These are phyloP conservation scores for Eucalyptus polybractea DNA, from an alignment of 345 rosid genomes.

Conservation along the genomic window DNA sequence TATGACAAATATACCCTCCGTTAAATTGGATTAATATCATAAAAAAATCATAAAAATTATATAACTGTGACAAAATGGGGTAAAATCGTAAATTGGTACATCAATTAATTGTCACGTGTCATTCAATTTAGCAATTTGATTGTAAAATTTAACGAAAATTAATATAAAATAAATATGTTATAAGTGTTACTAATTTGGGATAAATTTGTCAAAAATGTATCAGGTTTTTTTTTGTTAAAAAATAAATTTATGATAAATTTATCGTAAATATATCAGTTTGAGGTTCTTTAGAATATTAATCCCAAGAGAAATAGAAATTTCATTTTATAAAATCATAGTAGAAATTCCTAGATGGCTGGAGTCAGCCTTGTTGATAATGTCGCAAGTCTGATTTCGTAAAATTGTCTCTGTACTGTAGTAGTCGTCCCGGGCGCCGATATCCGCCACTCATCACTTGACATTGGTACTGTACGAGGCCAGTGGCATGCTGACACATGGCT, in stretches of 20 bases:
- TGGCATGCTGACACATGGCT: neutral
- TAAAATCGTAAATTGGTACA: accelerated
- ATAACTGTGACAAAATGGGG: accelerated
- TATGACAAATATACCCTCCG: accelerated
- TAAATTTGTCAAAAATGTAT: accelerated
- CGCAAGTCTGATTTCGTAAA: neutral
- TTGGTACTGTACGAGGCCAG: neutral
- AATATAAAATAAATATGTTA: accelerated
- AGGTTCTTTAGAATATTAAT: no score
- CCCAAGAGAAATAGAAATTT: neutral
- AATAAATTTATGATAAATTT: no score
- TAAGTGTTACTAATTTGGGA: accelerated
- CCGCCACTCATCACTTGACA: neutral
- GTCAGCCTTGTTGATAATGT: neutral
- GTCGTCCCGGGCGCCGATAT: neutral
- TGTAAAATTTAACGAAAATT: no score
- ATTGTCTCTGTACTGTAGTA: neutral
- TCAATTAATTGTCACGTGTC: accelerated
- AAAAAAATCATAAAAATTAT: no score
- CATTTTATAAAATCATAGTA: neutral
- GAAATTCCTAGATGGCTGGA: neutral
- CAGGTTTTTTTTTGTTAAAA: no score
- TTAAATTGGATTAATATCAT: no score
- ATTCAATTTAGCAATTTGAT: no score
- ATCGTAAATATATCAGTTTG: accelerated